Conservation (phyloP, 805 yeast species). For the Lipomyces orientalis region DNA sequence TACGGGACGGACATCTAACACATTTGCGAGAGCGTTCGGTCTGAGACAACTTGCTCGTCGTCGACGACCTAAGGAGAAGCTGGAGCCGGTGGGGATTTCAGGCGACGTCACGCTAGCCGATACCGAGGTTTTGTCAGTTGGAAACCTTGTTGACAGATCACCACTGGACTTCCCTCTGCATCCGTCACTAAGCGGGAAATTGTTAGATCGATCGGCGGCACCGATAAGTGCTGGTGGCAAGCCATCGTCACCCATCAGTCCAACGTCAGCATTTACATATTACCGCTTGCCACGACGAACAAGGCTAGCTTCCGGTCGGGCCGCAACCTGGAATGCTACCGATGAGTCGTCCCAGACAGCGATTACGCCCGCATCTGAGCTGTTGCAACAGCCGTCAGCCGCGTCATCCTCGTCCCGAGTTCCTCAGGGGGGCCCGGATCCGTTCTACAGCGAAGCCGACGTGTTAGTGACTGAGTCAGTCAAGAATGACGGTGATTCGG, state of each 20-base stretch:
- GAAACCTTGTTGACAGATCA: constrained; percentile 7
- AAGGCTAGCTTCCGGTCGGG: constrained; percentile 5
- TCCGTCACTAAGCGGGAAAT: constrained; percentile 9
- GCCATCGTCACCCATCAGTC: constrained; percentile 27
- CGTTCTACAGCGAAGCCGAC: neutral
- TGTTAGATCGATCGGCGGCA: constrained; percentile 12
- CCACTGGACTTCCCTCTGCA: constrained; percentile 14
- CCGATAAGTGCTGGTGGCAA: constrained; percentile 12
- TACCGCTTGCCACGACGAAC: constrained; percentile 33
- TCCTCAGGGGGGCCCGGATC: neutral
- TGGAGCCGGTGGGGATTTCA: neutral
- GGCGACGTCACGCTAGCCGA: constrained; percentile 7
- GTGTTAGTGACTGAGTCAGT: neutral
- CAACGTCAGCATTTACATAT: constrained; percentile 24
- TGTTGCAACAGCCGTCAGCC: neutral
- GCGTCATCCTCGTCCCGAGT: neutral
- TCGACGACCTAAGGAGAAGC: constrained; percentile 22
- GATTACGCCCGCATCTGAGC: neutral
- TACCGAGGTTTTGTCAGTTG: constrained; percentile 2
- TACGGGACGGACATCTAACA: constrained; percentile 21
- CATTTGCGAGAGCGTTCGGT: constrained; percentile 35
- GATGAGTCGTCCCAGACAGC: neutral
- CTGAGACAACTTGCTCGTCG: constrained; percentile 38
- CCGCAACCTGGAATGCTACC: neutral
- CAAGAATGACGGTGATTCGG: constrained; percentile 13